These are phyloP conservation scores for Penicillium sp. DNA, from an alignment of 2,329 filamentous ascomycete genomes.

Conservation along the genomic window DNA sequence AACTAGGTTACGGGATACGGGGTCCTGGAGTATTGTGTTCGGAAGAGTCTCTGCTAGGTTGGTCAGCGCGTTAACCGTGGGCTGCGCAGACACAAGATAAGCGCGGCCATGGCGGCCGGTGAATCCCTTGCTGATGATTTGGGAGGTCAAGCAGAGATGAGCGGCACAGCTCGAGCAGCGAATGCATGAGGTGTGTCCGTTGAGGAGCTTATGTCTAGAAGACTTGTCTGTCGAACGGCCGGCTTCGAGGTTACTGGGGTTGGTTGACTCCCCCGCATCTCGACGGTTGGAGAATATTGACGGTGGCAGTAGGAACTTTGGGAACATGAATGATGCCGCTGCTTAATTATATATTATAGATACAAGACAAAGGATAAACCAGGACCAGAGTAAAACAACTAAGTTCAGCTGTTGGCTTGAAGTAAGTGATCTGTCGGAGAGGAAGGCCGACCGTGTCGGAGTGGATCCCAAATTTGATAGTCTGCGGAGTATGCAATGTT, in stretches of 20 bases:
- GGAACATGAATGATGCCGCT: conserved; percentile 44
- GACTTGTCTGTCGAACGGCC: conserved; percentile 2
- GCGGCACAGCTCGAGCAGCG: conserved; percentile 64
- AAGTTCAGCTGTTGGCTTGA: not conserved
- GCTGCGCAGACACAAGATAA: conserved; percentile 61
- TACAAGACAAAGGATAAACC: not conserved
- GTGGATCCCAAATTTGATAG: not conserved
- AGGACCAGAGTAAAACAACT: not conserved
- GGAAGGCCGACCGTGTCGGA: not conserved
- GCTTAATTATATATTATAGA: not conserved
- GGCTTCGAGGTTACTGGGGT: conserved; percentile 6
- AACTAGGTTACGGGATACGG: conserved; percentile 63
- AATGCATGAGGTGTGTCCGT: conserved; percentile 58
- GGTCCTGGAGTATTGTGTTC: conserved; percentile 62
- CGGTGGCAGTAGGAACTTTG: conserved; percentile 57
- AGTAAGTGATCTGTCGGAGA: not conserved
- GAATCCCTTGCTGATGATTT: conserved; percentile 69
- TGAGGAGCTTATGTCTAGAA: conserved; percentile 43
- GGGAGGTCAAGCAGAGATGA: conserved; percentile 62
- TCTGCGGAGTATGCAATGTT: not conserved
- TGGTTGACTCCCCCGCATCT: conserved; percentile 19
- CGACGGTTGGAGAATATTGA: conserved; percentile 47
- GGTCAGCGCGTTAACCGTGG: conserved; percentile 33
- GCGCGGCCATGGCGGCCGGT: conserved; percentile 68
- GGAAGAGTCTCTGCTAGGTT: conserved; percentile 52